Evolutionary conservation across 2,329 filamentous ascomycete genomes (phyloP).

Genomic region (Lizonia empirigonia): DNA sequence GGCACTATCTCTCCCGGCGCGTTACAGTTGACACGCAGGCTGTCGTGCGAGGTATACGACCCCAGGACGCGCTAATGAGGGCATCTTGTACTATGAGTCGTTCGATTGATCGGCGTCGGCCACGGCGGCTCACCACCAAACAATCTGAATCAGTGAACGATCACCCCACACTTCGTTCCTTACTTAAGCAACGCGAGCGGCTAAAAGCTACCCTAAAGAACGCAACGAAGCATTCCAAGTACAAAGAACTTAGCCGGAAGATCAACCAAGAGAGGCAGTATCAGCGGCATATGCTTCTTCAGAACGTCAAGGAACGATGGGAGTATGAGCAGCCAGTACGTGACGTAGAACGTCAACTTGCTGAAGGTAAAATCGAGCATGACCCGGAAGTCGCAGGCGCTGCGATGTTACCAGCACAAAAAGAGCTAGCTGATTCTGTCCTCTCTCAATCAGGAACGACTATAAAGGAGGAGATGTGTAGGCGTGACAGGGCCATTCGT

Average conservation of each 20-base stretch:
- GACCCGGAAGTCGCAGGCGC: background rate
- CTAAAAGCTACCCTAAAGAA: background rate
- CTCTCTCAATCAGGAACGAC: background rate
- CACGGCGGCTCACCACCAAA: conserved; percentile 17
- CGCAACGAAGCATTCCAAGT: background rate
- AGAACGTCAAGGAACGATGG: background rate
- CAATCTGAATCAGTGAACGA: conserved; percentile 10
- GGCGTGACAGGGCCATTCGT: background rate
- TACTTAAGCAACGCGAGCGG: background rate
- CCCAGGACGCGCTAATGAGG: conserved; percentile 18
- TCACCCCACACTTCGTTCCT: background rate
- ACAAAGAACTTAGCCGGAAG: background rate
- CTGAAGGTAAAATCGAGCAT: background rate
- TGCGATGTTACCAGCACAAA: background rate
- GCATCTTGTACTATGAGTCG: conserved; percentile 27
- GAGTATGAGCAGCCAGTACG: background rate
- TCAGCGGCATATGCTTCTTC: background rate
- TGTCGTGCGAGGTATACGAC: conserved; percentile 19
- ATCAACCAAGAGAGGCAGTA: background rate
- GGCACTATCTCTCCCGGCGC: conserved; percentile 21
- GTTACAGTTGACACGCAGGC: conserved; percentile 23
- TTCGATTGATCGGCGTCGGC: conserved; percentile 22
- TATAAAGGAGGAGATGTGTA: background rate
- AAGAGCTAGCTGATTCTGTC: background rate
- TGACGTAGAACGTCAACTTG: background rate